A percentile compares a stretch with the other conserved stretches of the same genome.
These are phyloP conservation scores for Aspergillus melleus DNA, from an alignment of 2,329 filamentous ascomycete species.

Conservation along the genomic window DNA sequence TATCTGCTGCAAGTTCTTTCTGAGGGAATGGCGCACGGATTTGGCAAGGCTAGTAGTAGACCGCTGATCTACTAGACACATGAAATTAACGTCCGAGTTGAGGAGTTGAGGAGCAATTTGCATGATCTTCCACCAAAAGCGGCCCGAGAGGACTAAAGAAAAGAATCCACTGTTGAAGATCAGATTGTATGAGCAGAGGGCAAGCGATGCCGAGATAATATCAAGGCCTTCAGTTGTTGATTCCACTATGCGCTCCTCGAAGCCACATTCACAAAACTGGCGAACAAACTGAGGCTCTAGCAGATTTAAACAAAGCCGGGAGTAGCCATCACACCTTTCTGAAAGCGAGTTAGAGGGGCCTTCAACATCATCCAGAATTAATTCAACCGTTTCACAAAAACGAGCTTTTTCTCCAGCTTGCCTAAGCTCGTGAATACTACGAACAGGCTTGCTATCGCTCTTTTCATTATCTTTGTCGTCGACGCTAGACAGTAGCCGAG, in stretches of 20 bases:
- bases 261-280: conserved; percentile 70
- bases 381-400: conserved; percentile 57
- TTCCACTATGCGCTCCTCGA: conserved; percentile 67
- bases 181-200: conserved; percentile 34
- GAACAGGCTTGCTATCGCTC: conserved; percentile 46
- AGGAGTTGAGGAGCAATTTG: conserved; percentile 29
- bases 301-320: conserved; percentile 58
- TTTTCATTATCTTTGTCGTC: conserved; percentile 44
- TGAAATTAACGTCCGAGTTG: conserved; percentile 28
- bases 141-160: conserved; percentile 28
- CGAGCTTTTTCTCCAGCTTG: conserved; percentile 58
- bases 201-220: conserved; percentile 33
- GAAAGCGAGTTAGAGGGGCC: conserved; percentile 47
- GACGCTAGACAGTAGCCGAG: not conserved
- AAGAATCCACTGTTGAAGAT: conserved; percentile 28
- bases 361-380: conserved; percentile 60
- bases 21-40: conserved; percentile 30
- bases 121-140: conserved; percentile 35
- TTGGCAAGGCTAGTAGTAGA: conserved; percentile 29
- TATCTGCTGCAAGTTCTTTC: conserved; percentile 24
- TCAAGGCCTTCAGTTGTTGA: conserved; percentile 62
- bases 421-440: conserved; percentile 63
- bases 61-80: conserved; percentile 21
- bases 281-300: conserved; percentile 40
- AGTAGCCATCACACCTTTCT: conserved; percentile 53